A percentile compares a stretch with the other conserved stretches of the same genome.
Conservation (phyloP, 345 rosid species). For the Ceriops tagal region DNA sequence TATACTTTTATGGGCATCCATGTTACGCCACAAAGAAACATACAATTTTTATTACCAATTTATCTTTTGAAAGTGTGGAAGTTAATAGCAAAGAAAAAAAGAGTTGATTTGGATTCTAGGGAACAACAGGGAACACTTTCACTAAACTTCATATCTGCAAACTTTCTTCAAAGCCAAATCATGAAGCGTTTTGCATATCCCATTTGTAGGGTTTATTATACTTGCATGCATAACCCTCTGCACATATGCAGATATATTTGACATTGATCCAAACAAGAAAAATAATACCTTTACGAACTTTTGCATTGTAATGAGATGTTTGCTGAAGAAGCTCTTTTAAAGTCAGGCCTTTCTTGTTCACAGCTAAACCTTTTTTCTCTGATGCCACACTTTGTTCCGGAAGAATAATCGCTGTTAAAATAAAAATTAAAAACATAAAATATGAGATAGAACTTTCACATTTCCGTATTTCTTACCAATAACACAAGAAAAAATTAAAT, state of each 20-base stretch:
- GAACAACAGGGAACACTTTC: neutral
- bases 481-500: neutral
- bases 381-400: conserved; percentile 89
- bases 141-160: neutral
- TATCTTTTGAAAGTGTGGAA: too few relatives aligned
- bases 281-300: conserved; percentile 65
- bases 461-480: too few relatives aligned
- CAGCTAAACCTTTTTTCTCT: conserved; percentile 72
- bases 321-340: conserved; percentile 78
- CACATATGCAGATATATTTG: neutral
- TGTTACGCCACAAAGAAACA: neutral
- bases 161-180: neutral
- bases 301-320: conserved; percentile 76
- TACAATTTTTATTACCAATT: neutral
- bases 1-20: too few relatives aligned
- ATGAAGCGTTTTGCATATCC: too few relatives aligned
- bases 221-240: neutral
- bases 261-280: neutral
- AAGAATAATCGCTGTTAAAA: conserved; percentile 62
- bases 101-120: too few relatives aligned
- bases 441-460: neutral
- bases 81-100: too few relatives aligned
- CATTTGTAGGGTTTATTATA: neutral
- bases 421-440: neutral
- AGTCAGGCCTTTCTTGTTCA: conserved; percentile 87